phyloP scores from a whole-genome alignment of 306 rosid genomes.

The Cyamopsis tetragonoloba region DNA sequence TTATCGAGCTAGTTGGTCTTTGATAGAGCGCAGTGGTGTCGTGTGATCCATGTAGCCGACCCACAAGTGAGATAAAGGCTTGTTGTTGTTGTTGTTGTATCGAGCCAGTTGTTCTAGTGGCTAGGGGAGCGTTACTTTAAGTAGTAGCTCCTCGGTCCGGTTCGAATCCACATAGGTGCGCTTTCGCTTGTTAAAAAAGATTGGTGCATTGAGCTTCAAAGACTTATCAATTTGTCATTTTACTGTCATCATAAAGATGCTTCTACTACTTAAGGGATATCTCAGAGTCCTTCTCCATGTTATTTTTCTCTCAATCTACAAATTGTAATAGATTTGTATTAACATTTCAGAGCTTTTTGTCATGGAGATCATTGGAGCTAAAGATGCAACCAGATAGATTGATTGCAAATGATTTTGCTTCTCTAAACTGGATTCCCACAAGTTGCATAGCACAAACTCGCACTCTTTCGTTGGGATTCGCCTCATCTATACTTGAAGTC shows the following conservation, averaged over 20 bases:
- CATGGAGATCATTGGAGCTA: constrained; percentile 31
- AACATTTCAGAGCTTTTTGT: constrained; percentile 28
- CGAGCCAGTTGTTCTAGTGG: too few relatives aligned
- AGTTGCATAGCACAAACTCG: constrained; percentile 16
- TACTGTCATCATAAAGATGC: not conserved
- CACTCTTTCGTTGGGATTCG: not conserved
- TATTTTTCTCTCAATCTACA: not conserved
- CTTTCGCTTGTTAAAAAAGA: too few relatives aligned
- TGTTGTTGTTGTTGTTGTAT: too few relatives aligned
- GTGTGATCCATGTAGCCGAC: too few relatives aligned
- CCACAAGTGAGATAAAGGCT: too few relatives aligned
- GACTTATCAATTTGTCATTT: not conserved
- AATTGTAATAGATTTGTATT: not conserved
- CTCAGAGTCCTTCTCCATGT: not conserved
- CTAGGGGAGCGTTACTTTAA: too few relatives aligned
- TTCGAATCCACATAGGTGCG: too few relatives aligned
- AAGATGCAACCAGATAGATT: constrained; percentile 22
- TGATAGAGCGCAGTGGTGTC: too few relatives aligned
- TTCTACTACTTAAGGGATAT: not conserved
- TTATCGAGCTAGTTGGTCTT: too few relatives aligned
- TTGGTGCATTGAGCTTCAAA: not conserved
- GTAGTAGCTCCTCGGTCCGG: too few relatives aligned
- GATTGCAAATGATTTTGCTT: constrained; percentile 24
- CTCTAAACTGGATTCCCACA: constrained; percentile 17
- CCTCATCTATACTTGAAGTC: constrained; percentile 12